Conservation (phyloP, 2,329 filamentous ascomycete genomes). For the Grosmannia penicillata region DNA sequence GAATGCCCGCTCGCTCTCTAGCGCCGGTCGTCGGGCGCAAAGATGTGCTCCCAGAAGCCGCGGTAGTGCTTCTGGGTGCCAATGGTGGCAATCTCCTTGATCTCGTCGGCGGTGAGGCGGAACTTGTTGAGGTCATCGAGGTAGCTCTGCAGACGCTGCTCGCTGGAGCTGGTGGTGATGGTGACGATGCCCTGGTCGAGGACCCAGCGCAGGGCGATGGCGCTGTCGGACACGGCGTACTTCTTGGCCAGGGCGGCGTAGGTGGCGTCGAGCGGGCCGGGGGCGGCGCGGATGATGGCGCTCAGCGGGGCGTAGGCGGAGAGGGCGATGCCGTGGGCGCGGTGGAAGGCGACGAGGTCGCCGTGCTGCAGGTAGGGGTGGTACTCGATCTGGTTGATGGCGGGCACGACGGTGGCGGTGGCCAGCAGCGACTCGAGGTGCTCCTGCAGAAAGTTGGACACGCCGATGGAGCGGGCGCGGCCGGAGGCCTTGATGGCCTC, state of each 20-base stretch:
- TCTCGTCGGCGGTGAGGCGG: conserved; percentile 43
- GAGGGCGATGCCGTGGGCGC: conserved; percentile 39
- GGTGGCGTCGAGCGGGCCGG: conserved; percentile 36
- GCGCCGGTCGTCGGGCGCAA: conserved; percentile 31
- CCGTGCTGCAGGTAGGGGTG: conserved; percentile 62
- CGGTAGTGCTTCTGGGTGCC: conserved; percentile 48
- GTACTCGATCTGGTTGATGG: conserved; percentile 68
- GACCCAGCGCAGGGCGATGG: conserved; percentile 43
- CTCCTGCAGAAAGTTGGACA: conserved; percentile 55
- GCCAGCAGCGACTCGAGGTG: conserved; percentile 41
- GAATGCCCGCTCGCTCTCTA: conserved; percentile 5
- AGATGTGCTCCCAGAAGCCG: conserved; percentile 40
- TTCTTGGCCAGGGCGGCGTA: conserved; percentile 39
- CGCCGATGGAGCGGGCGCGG: conserved; percentile 55
- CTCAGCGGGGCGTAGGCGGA: conserved; percentile 42
- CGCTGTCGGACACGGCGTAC: conserved; percentile 40
- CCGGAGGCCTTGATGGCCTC: conserved; percentile 54
- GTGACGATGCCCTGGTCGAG: conserved; percentile 44
- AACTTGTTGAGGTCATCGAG: conserved; percentile 34
- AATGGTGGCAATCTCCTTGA: conserved; percentile 37
- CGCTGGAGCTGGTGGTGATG: conserved; percentile 44
- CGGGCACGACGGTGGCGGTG: conserved; percentile 47
- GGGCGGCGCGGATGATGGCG: conserved; percentile 30
- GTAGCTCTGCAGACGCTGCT: conserved; percentile 42
- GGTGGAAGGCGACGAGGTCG: conserved; percentile 41